Base-by-base conservation (phyloP, 345 rosid genomes). In the Eucalyptus shirleyi region DNA sequence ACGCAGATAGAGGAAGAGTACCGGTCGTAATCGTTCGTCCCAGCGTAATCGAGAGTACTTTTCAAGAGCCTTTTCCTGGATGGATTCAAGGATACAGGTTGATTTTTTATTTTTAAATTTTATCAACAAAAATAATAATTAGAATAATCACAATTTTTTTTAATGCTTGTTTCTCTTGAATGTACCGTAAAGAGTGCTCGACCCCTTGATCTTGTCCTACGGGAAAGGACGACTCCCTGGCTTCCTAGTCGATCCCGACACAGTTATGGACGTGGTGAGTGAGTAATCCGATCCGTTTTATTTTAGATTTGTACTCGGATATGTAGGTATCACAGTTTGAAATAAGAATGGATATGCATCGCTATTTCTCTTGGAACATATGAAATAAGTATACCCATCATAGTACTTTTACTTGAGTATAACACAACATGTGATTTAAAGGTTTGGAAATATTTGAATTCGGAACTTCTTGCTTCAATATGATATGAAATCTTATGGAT, bases 1-100 rank as follows among this genome's bases (percentile, higher is more conserved):
- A 56, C 15, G 42, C 77, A 72, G 37, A 77, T 15, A 90, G 90
- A 86, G 91, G 67, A 44, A 82, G 88, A n/a, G 50, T 92, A 12
- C 92, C 94, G 4, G 86, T 91, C 6, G 89, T 89, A 12, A 91
- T 92, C 16, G 23, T 93, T 34, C 92, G 93, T 62, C 93, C 94
- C 8, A 92, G 92, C 53, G 42, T 92, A 6, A 86, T 92, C 8
- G 93, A 90, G 56, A 90, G 93, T 67, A 88, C 91, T n/a, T 90
- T 87, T 15, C 85, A 12, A 26, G 95, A 93, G 47, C 93, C 95
- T 16, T 91, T 90, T 51, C 92, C 93, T 3, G 93, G 95, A 51
- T 93, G 93, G 93, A 91, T 92, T 42, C 89, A 91, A 89, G 94
- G 94, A 47, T 55, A 88, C 87, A 91, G 88, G 92, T 86, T 72